Evolutionary conservation across 2,329 filamentous ascomycete species (phyloP).

Genomic region (Cercospora sp.): DNA sequence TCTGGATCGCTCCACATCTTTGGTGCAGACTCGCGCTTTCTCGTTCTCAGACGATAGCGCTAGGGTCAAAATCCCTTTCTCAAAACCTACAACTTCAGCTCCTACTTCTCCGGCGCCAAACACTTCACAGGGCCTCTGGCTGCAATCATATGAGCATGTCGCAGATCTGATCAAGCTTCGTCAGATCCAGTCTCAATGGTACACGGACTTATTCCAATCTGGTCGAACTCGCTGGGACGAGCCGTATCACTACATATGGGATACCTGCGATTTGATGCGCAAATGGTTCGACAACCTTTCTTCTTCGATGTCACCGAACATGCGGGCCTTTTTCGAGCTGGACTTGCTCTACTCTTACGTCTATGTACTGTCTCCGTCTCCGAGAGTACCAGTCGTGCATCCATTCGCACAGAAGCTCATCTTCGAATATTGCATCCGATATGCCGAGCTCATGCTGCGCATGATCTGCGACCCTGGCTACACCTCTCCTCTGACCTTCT

Average conservation of each 20-base stretch:
- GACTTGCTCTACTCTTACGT: conserved; percentile 90
- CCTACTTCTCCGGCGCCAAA: conserved; percentile 27
- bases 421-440: conserved; percentile 41
- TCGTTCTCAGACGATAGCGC: conserved; percentile 90
- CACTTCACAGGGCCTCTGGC: conserved; percentile 46
- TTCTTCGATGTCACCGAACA: conserved; percentile 61
- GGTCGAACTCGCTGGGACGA: conserved; percentile 68
- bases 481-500: conserved; percentile 75
- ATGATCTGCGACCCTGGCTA: conserved; percentile 62
- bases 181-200: conserved; percentile 84
- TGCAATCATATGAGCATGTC: conserved; percentile 66
- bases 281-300: conserved; percentile 82
- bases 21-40: conserved; percentile 83
- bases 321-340: conserved; percentile 78
- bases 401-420: conserved; percentile 65
- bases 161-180: conserved; percentile 79
- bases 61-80: conserved; percentile 73
- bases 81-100: conserved; percentile 32
- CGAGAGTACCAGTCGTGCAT: conserved; percentile 69
- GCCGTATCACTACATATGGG: conserved; percentile 71
- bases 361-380: conserved; percentile 81
- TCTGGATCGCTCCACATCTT: conserved; percentile 85
- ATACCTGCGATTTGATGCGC: conserved; percentile 72
- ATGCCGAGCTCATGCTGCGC: conserved; percentile 68
- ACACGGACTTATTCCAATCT: conserved; percentile 82